These are phyloP conservation scores for Aspergillus piperis DNA, from an alignment of 2,329 filamentous ascomycete species.

Conservation along the genomic window DNA sequence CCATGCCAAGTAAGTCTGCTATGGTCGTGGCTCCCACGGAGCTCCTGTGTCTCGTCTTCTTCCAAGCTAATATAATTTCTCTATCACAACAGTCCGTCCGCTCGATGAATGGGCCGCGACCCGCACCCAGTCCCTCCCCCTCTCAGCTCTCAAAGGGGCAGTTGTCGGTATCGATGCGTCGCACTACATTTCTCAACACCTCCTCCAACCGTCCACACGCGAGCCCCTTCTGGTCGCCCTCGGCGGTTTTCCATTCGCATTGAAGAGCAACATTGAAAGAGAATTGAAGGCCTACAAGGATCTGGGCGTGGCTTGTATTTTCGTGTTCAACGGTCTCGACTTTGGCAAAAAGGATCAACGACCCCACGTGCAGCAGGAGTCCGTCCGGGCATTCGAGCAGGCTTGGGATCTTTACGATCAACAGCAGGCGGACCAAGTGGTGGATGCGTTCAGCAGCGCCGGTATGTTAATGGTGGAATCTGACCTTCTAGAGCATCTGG, in stretches of 20 bases:
- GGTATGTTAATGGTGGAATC: slow-evolving; percentile 53
- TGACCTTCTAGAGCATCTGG: neutral
- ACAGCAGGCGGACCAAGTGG: slow-evolving; percentile 75
- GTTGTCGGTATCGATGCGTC: slow-evolving; percentile 85
- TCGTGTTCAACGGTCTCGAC: slow-evolving; percentile 88
- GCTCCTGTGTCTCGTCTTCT: slow-evolving; percentile 9
- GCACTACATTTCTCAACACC: slow-evolving; percentile 79
- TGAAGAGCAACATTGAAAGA: slow-evolving; percentile 72
- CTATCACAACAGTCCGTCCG: slow-evolving; percentile 43
- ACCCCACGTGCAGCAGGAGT: slow-evolving; percentile 60
- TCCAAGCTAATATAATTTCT: slow-evolving; percentile 5
- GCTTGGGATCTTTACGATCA: slow-evolving; percentile 89
- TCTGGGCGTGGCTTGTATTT: slow-evolving; percentile 73
- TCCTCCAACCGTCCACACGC: slow-evolving; percentile 68
- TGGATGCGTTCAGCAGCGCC: slow-evolving; percentile 81
- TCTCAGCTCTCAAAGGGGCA: slow-evolving; percentile 72
- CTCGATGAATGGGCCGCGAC: slow-evolving; percentile 60
- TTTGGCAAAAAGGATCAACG: slow-evolving; percentile 72
- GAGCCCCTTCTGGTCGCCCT: slow-evolving; percentile 89
- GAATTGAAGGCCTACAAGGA: slow-evolving; percentile 73
- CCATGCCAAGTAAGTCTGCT: slow-evolving; percentile 41
- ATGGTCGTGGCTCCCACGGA: neutral
- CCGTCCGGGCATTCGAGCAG: slow-evolving; percentile 68
- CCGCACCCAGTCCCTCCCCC: slow-evolving; percentile 58
- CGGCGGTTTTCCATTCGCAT: slow-evolving; percentile 79